A percentile compares a stretch with the other conserved stretches of the same genome.
Conservation (phyloP, 805 yeast species). For the Ogataea saltuana region DNA sequence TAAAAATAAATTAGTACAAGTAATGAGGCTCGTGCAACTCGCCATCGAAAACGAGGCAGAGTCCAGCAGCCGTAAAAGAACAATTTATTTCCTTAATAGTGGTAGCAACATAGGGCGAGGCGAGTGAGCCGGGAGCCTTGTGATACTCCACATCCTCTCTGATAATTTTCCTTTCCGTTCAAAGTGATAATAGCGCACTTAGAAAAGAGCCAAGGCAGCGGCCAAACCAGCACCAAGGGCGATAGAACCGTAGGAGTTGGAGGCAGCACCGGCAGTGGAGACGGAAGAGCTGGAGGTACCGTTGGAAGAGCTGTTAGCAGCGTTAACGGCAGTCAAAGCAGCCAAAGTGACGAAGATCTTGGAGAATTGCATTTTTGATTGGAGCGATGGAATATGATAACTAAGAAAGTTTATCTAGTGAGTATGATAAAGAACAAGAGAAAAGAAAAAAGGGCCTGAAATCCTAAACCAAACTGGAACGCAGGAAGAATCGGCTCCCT, state of each 20-base stretch:
- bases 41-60: constrained; percentile 1
- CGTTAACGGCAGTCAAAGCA: constrained; percentile 68
- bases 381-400: constrained; percentile 10
- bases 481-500: constrained; percentile 7
- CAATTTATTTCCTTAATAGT: constrained; percentile 8
- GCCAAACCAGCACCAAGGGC: constrained; percentile 83
- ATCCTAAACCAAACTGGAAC: neutral
- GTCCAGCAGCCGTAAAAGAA: constrained; percentile 2
- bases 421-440: constrained; percentile 4
- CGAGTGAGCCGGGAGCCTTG: neutral
- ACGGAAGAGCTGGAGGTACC: constrained; percentile 38
- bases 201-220: constrained; percentile 63
- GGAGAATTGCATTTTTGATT: constrained; percentile 68
- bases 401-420: constrained; percentile 4
- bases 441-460: neutral
- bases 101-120: neutral
- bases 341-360: constrained; percentile 67
- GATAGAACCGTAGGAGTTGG: constrained; percentile 60
- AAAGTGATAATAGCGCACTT: constrained; percentile 21
- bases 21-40: constrained; percentile 4
- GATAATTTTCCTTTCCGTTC: constrained; percentile 10
- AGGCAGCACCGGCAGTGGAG: constrained; percentile 44
- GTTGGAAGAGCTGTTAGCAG: constrained; percentile 54
- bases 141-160: constrained; percentile 6
- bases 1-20: constrained; percentile 24